Evolutionary conservation across 2,329 filamentous ascomycete species (phyloP).

Genomic region (Nemania abortiva): DNA sequence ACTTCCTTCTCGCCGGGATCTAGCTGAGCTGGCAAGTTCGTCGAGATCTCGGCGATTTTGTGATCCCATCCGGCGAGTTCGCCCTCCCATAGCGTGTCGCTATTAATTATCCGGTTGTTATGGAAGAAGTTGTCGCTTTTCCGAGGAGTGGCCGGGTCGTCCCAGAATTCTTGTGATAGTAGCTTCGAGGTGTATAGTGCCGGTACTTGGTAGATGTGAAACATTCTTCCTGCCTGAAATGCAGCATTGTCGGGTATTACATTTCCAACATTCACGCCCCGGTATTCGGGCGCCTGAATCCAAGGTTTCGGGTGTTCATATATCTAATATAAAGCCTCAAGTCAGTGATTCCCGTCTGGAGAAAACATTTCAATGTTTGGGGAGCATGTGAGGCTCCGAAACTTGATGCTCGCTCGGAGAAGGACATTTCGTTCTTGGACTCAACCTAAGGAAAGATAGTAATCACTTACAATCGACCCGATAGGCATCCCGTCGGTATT

Average conservation of each 20-base stretch:
- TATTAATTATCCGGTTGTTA: neutral
- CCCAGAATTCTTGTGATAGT: slow-evolving; percentile 28
- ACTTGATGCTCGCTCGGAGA: neutral
- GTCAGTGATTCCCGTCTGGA: neutral
- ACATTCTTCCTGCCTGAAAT: neutral
- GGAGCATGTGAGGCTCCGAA: neutral
- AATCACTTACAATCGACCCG: slow-evolving; percentile 16
- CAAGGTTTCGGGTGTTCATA: too few relatives aligned
- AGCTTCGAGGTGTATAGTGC: slow-evolving; percentile 21
- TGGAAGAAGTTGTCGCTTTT: slow-evolving; percentile 27
- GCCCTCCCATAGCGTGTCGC: neutral
- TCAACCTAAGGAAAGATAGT: neutral
- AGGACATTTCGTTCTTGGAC: neutral
- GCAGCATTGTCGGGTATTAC: too few relatives aligned
- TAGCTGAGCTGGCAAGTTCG: neutral
- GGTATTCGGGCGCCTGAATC: too few relatives aligned
- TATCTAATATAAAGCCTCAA: neutral
- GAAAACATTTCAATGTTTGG: neutral
- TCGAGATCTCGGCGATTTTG: neutral
- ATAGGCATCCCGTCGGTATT: neutral
- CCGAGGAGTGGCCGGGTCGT: neutral
- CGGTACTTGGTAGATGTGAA: neutral
- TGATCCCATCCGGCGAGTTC: too few relatives aligned
- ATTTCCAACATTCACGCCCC: neutral
- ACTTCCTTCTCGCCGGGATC: neutral